These are phyloP conservation scores for Thielaviopsis ethacetica DNA, from an alignment of 2,329 filamentous ascomycete genomes.

Conservation along the genomic window DNA sequence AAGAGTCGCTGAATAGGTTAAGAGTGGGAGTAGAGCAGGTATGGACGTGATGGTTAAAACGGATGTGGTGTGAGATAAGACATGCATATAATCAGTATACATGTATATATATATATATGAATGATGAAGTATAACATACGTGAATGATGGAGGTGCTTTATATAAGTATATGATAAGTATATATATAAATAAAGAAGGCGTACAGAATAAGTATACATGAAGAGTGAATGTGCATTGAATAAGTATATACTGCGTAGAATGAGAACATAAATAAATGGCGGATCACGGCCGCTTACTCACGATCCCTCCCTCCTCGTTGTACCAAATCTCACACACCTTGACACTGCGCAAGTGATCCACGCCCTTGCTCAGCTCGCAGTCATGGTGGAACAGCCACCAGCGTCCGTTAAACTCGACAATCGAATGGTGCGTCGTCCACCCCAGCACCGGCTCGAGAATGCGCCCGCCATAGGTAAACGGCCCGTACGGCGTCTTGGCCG, in stretches of 20 bases:
- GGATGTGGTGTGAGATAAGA: too few species aligned
- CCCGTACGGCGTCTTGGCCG: slow-evolving; percentile 45
- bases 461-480: slow-evolving; percentile 58
- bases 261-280: slow-evolving; percentile 20
- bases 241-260: too few species aligned
- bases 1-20: slow-evolving; percentile 49
- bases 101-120: background rate
- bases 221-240: too few species aligned
- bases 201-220: background rate
- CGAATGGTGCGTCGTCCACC: slow-evolving; percentile 71
- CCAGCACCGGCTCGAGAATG: slow-evolving; percentile 59
- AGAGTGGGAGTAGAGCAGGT: slow-evolving; percentile 27
- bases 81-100: background rate
- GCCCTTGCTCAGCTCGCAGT: slow-evolving; percentile 50
- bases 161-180: too few species aligned
- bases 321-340: slow-evolving; percentile 60
- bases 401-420: slow-evolving; percentile 56
- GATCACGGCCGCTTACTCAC: slow-evolving; percentile 21
- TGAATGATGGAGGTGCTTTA: too few species aligned
- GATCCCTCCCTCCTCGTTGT: slow-evolving; percentile 39
- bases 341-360: slow-evolving; percentile 57
- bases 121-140: background rate
- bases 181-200: too few species aligned
- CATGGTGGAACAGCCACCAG: slow-evolving; percentile 66
- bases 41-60: slow-evolving; percentile 11